Percentiles rank a stretch among this genome's conserved stretches.
These are phyloP conservation scores for Hanseniaspora singularis DNA, from an alignment of 805 yeast genomes.

Conservation along the genomic window DNA sequence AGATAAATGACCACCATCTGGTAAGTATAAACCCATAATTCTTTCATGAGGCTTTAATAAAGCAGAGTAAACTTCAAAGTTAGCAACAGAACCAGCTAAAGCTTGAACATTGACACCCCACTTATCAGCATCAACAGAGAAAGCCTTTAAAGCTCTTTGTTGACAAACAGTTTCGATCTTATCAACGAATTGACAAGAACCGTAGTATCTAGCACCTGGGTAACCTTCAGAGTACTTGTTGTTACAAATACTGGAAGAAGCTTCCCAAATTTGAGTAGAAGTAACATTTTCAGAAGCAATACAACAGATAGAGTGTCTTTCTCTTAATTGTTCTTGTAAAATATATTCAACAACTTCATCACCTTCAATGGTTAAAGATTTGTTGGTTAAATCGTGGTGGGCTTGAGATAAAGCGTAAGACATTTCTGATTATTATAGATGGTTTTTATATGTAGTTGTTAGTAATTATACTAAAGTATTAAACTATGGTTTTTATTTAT, in stretches of 20 bases:
- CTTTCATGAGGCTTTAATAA: constrained; percentile 91
- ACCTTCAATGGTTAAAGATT: constrained; percentile 48
- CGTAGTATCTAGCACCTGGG: constrained; percentile 98
- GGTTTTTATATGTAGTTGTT: too few species aligned
- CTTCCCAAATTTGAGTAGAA: constrained; percentile 88
- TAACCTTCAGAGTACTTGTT: constrained; percentile 98
- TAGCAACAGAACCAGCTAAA: constrained; percentile 94
- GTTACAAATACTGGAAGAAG: constrained; percentile 69
- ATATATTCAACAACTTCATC: constrained; percentile 68
- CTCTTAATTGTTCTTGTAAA: constrained; percentile 76
- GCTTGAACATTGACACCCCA: constrained; percentile 99
- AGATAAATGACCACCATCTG: constrained; percentile 97
- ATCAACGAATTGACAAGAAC: constrained; percentile 96
- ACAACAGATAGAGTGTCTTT: constrained; percentile 81
- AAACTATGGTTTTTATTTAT: not conserved
- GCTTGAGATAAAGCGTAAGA: constrained; percentile 55
- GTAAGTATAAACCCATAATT: constrained; percentile 94
- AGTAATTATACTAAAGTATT: too few species aligned
- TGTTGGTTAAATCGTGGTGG: constrained; percentile 55
- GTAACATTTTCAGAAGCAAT: constrained; percentile 98
- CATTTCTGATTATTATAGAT: not conserved
- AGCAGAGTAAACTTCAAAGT: constrained; percentile 91
- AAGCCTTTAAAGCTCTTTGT: constrained; percentile 85
- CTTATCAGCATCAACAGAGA: constrained; percentile 59
- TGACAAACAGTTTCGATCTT: constrained; percentile 87